Evolutionary conservation across 1,284 basidiomycete genomes (phyloP).

Genomic region (Laetiporus sulphureus): DNA sequence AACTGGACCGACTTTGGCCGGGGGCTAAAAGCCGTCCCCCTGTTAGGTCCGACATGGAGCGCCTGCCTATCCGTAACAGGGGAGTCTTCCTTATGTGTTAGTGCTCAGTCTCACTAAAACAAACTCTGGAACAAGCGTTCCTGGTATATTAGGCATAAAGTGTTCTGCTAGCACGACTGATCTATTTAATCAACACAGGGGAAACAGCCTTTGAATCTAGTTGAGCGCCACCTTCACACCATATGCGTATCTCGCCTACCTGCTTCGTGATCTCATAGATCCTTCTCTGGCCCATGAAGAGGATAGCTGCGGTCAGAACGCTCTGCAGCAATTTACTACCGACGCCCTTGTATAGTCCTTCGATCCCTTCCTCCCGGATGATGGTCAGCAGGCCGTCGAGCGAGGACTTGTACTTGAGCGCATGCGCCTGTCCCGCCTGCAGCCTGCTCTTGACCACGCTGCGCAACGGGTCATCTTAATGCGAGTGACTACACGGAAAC

Average conservation of each 20-base stretch:
- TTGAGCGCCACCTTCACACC: background rate
- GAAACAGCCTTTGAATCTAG: background rate
- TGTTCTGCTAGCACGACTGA: no score
- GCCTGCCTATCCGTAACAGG: no score
- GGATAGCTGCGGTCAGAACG: constrained; percentile 84
- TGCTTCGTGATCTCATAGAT: constrained; percentile 65
- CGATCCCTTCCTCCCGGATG: constrained; percentile 69
- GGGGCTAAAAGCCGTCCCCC: no score
- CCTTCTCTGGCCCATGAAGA: constrained; percentile 80
- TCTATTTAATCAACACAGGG: no score
- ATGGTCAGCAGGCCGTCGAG: constrained; percentile 68
- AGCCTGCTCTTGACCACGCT: constrained; percentile 81
- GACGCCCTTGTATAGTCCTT: constrained; percentile 82
- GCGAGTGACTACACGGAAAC: constrained; percentile 7
- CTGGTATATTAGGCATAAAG: no score
- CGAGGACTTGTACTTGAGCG: constrained; percentile 64
- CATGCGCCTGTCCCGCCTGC: constrained; percentile 64
- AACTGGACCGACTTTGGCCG: no score
- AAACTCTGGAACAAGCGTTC: no score
- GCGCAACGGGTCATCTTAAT: constrained; percentile 1
- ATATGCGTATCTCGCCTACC: constrained; percentile 23
- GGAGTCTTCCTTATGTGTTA: no score
- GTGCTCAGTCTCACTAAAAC: no score
- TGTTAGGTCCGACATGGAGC: no score
- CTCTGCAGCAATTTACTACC: constrained; percentile 84